Base-by-base conservation (phyloP, 139 green algal genomes). In the Picochlorum costavermella region DNA sequence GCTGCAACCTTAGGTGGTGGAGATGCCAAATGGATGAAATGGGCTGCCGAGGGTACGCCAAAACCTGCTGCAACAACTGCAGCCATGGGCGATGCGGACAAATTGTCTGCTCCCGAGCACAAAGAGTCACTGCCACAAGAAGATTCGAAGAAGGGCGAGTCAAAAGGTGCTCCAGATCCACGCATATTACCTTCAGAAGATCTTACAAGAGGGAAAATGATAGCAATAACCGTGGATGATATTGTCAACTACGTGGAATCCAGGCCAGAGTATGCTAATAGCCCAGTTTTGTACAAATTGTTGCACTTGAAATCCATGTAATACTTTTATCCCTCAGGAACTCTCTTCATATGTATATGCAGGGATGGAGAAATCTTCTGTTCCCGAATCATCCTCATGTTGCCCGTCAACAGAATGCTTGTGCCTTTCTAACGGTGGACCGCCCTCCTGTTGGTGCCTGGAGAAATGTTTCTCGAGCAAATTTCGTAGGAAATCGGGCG, bases 21-120 rank as follows among this genome's bases (percentile, higher is more conserved):
- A 28, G 57, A 56, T 43, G 63, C 60, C 23, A 76, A 76, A 56
- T 76, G 70, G 70, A 56, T 50, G 29, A 71, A 72, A 57, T 76
- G 70, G 70, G 37, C 29, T 48, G 29, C 3, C 1, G 63, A 40
- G 5, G 63, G 55, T 8, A 46, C 60, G 6, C 61, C 43, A 60
- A 55, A 23, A 53, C 37, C 53, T 48, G 31, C 11, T 53, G 8
- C 12, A 58, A 29, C 23, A 40, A 57, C 3, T 31, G 17, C 9
- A 61, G 25, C 31, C 20, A 4, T 23, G 31, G 64, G 12, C 6
- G 51, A 33, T 29, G 64, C 17, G 4, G 50, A 48, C 5, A 46
- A 28, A 0, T 23, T 14, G 31, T 12, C 48, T 2, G 28, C 57
- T 28, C 26, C 59, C 0, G 59, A 65, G 8, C 33, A 40, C 8